phyloP scores from a whole-genome alignment of 257 asterid species.

The Penstemon davidsonii region DNA sequence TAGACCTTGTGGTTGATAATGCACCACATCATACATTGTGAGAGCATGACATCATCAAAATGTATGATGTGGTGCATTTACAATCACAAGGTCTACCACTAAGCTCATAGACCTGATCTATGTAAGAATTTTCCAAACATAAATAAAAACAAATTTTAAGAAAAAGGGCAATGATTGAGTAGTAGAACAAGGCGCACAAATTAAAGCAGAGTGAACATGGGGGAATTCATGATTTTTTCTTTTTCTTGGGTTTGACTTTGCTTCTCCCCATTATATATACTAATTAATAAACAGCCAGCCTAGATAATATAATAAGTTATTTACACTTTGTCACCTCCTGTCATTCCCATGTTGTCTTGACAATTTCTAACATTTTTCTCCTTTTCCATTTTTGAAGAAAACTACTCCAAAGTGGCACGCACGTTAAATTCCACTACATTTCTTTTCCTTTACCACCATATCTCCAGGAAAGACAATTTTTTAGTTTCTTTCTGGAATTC shows the following conservation, averaged over 20 bases:
- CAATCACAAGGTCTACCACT: too few species aligned
- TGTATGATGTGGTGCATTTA: too few species aligned
- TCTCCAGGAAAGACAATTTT: background rate
- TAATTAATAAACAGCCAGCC: constrained; percentile 22
- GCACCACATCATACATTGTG: too few species aligned
- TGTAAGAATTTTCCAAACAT: too few species aligned
- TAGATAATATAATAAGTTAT: background rate
- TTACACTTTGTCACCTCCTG: too few species aligned
- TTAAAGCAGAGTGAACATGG: constrained; percentile 36
- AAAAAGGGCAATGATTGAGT: constrained; percentile 28
- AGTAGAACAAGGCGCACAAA: constrained; percentile 23
- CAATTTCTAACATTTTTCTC: background rate
- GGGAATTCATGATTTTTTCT: constrained; percentile 38
- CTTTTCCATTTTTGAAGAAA: background rate
- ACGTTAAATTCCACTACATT: constrained; percentile 8
- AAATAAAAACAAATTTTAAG: background rate
- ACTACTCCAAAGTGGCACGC: constrained; percentile 15
- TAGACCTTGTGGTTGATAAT: too few species aligned
- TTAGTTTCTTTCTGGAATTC: background rate
- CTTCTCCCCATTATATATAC: constrained; percentile 19
- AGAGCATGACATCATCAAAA: too few species aligned
- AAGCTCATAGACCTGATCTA: too few species aligned
- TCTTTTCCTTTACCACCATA: background rate
- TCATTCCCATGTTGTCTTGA: background rate
- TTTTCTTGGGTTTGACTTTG: constrained; percentile 34